Evolutionary conservation across 495 filamentous ascomycete genomes (phyloP), one percentile per base, ranked within the genome.

Genomic region (Aspergillus diversus): DNA sequence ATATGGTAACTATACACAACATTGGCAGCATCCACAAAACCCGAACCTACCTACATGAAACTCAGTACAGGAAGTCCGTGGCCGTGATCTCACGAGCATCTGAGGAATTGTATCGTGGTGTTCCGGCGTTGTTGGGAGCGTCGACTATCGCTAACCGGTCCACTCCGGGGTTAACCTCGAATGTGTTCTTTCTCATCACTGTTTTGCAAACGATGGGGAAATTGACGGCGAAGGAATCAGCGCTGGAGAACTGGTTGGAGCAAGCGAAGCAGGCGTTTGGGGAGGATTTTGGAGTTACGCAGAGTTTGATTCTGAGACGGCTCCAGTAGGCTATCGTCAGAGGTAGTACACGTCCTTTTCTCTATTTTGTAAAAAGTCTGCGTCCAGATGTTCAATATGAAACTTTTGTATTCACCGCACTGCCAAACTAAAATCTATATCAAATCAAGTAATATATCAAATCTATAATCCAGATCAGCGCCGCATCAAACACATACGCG

Each of bases 401-500:
- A n/a, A n/a, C n/a, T n/a, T n/a, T n/a, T n/a, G n/a, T n/a, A n/a
- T n/a, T n/a, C n/a, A n/a, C n/a, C n/a, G n/a, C n/a, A n/a, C n/a
- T n/a, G n/a, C n/a, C n/a, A n/a, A n/a, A n/a, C n/a, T n/a, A n/a
- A n/a, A n/a, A n/a, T n/a, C n/a, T n/a, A n/a, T n/a, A n/a, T n/a
- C n/a, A n/a, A n/a, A n/a, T n/a, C n/a, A n/a, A n/a, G n/a, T n/a
- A n/a, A n/a, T n/a, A n/a, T n/a, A n/a, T n/a, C n/a, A n/a, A n/a
- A n/a, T n/a, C n/a, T n/a, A n/a, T n/a, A n/a, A n/a, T n/a, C n/a
- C n/a, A n/a, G n/a, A 90, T 90, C 37, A 85, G 66, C 27, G 74
- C 39, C n/a, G 80, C 70, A 66, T 91, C 88, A 66, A 89, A 89
- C 5, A 88, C 66, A 69, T 89, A 90, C 52, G 89, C 57, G 59